Base-by-base conservation (phyloP, 192 early-diverging fungal genomes). In the Coemansia reversa region DNA sequence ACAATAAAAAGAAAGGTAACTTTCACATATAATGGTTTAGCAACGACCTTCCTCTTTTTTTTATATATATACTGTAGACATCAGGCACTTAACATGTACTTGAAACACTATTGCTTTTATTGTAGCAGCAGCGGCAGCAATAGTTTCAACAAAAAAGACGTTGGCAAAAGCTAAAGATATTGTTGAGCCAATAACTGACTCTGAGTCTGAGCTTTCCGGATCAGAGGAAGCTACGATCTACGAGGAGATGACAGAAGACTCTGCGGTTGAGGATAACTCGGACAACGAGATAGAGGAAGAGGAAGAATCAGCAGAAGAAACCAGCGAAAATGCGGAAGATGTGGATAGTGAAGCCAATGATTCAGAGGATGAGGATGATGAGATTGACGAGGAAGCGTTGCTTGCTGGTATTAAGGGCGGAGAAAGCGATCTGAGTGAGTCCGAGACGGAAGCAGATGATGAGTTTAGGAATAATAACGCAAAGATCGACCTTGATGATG, bases 221-320 rank as follows among this genome's bases (percentile, higher is more conserved):
- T 70, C 64, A 9, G 68, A 77, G 25, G 76, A 75, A 60, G 67
- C 55, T 63, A 83, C 74, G 19, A 84, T 78, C 48, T 62, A 61
- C 62, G 76, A 79, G 33, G 62, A 61, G 11, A 60, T 70, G 59
- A 62, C 62, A 12, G 72, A 73, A 29, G 78, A 83, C 57, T 79
- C 81, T 39, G 72, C 51, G 20, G 55, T 70, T 18, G 72, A 84
- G 55, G 72, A 67, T 3, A 59, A 56, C 11, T 51, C 61, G 2
- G 57, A 60, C 8, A 27, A 58, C 0, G 72, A 63, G 14, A 60
- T 71, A 39, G 58, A 60, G 18, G 63, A 66, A 22, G 33, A 63
- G 3, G 60, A 57, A 28, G 29, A 14, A 5, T 14, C 55, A 25
- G 55, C 45, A 1, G 65, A 61, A 19, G 65, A 56, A 11, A 53